A percentile compares a stretch with the other conserved stretches of the same genome.
These are phyloP conservation scores for Bathelium albidoporum DNA, from an alignment of 495 filamentous ascomycete genomes.

Conservation along the genomic window DNA sequence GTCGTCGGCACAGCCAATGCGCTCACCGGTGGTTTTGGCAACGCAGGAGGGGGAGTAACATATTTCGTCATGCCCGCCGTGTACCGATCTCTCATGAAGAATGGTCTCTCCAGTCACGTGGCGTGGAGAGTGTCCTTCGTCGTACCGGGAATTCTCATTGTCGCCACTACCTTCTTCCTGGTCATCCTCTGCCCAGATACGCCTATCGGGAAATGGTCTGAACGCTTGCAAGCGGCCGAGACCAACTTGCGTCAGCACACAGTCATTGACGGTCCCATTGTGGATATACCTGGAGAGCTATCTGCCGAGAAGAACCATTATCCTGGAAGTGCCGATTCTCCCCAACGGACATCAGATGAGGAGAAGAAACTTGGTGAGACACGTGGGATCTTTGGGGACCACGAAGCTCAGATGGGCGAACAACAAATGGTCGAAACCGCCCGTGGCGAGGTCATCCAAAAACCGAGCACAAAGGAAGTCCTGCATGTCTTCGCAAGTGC, in stretches of 20 bases:
- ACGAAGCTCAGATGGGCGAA: conserved; percentile 23
- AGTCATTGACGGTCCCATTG: conserved; percentile 17
- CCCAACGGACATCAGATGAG: conserved; percentile 15
- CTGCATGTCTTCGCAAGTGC: conserved; percentile 22
- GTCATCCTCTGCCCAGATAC: conserved; percentile 28
- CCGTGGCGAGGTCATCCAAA: conserved; percentile 30
- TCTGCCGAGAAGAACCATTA: conserved; percentile 14
- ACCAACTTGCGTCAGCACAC: conserved; percentile 22
- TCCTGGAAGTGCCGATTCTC: not conserved
- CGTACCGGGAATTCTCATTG: conserved; percentile 31
- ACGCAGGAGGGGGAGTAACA: conserved; percentile 80
- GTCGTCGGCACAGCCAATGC: conserved; percentile 87
- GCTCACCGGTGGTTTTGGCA: conserved; percentile 76
- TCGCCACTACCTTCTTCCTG: conserved; percentile 21
- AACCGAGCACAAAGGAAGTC: conserved; percentile 24
- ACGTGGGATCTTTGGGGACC: conserved; percentile 21
- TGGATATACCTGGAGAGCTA: conserved; percentile 23
- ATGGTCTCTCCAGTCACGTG: conserved; percentile 20
- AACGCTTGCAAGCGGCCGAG: conserved; percentile 25
- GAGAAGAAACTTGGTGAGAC: conserved; percentile 25
- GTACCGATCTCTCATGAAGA: conserved; percentile 25
- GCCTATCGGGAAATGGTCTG: conserved; percentile 29
- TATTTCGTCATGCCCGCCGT: conserved; percentile 88
- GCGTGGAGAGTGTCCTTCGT: conserved; percentile 32
- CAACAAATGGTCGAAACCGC: conserved; percentile 27